These are phyloP conservation scores for Trichoderma reesei DNA, from an alignment of 495 filamentous ascomycete genomes.

Conservation along the genomic window DNA sequence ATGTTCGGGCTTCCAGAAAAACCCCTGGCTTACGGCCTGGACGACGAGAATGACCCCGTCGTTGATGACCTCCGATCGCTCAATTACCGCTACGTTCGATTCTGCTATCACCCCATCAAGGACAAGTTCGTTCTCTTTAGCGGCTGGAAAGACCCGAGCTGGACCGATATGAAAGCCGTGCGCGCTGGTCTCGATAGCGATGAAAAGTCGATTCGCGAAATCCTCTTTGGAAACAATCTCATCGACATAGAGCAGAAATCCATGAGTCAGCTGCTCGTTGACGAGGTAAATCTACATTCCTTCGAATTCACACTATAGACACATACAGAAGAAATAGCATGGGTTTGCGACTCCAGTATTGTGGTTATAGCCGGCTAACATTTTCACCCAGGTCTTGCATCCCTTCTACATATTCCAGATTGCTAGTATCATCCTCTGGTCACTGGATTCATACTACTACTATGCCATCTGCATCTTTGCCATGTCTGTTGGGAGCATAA, in stretches of 20 bases:
- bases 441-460: constrained; percentile 91
- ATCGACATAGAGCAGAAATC: constrained; percentile 90
- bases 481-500: constrained; percentile 88
- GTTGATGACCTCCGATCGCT: constrained; percentile 60
- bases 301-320: not conserved
- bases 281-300: constrained; percentile 53
- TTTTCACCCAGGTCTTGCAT: constrained; percentile 54
- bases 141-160: constrained; percentile 87
- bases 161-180: constrained; percentile 68
- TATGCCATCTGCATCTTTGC: constrained; percentile 94
- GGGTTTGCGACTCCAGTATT: too few species aligned
- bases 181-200: constrained; percentile 82
- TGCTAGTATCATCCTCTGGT: constrained; percentile 90
- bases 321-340: not conserved
- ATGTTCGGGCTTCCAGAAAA: constrained; percentile 65
- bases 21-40: constrained; percentile 45
- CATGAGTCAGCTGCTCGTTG: constrained; percentile 68
- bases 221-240: constrained; percentile 77
- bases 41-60: constrained; percentile 81
- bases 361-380: not conserved
- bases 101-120: constrained; percentile 79
- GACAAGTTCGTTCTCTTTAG: constrained; percentile 80
- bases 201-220: constrained; percentile 72
- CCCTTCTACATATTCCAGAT: constrained; percentile 99
- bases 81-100: constrained; percentile 88